Evolutionary conservation across 2,329 filamentous ascomycete genomes (phyloP), one percentile per base, ranked within the genome.

Genomic region (Pseudocercospora fuligena): DNA sequence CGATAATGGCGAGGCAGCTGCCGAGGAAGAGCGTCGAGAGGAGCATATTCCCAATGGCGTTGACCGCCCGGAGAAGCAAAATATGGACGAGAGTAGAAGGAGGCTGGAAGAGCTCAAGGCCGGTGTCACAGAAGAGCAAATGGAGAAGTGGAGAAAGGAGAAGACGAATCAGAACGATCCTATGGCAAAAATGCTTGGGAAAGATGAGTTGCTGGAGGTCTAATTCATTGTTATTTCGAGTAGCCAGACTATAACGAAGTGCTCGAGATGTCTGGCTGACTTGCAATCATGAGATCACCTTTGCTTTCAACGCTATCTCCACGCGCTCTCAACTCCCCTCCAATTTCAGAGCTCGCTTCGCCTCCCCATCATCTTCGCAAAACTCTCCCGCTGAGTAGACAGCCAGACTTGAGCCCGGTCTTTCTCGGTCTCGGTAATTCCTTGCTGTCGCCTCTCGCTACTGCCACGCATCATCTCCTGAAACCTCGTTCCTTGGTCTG

Each of bases 141-240:
- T 97, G 82, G 94, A 97, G 65, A 89, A 90, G 66, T 97, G 96
- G 78, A 88, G 93, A 73, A 87, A 88, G 72, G 94, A 93, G 77
- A 85, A 90, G 70, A 87, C 88, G 60, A 88, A 88, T 29, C 88
- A 89, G 0, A 87, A 92, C 69, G 94, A 97, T 81, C 94, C 94
- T 0, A 97, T 97, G 94, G 92, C 92, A 1, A 89, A 88, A 5
- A 88, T 92, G 72, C 78, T 96, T 54, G 91, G 91, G 25, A 91
- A 88, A 76, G 91, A 93, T 75, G 88, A 92, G 73, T 77, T 91
- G 70, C 77, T 87, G 69, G 78, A 81, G 49, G 53, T 65, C 9
- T 58, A 31, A 58, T 25, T 16, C 27, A 7, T 56, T 8, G 40
- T 49, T 58, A 33, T 56, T 12, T 29, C 12, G 23, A 9, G 21